These are phyloP conservation scores for Xylaria flabelliformis DNA, from an alignment of 495 filamentous ascomycete species.

Conservation along the genomic window DNA sequence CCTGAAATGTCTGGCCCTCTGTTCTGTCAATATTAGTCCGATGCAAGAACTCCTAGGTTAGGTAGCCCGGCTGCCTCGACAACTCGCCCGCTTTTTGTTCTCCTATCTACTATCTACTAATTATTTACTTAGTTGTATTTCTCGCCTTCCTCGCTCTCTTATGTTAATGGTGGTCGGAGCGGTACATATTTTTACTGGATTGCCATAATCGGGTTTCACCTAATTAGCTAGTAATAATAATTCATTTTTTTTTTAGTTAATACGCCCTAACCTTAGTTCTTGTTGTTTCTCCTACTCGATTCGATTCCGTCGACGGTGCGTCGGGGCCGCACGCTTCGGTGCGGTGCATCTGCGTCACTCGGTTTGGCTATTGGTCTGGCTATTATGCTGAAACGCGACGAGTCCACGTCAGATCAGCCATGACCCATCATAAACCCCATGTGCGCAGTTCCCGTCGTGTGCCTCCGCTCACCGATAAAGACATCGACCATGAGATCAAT, in stretches of 20 bases:
- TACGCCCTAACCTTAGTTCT: not conserved
- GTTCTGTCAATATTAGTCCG: not conserved
- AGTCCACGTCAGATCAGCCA: conserved; percentile 41
- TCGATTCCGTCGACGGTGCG: not conserved
- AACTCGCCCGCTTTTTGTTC: conserved; percentile 8
- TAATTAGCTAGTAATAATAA: not conserved
- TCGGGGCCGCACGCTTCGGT: conserved; percentile 1
- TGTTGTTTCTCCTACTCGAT: not conserved
- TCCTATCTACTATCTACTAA: not conserved
- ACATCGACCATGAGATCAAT: conserved; percentile 67
- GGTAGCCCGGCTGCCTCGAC: not conserved
- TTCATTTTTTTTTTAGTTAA: not conserved
- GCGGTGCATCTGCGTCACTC: conserved; percentile 20
- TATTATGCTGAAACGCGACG: conserved; percentile 14
- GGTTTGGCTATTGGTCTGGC: conserved; percentile 1
- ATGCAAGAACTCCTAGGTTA: not conserved
- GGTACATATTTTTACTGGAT: not conserved
- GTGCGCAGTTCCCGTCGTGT: conserved; percentile 55
- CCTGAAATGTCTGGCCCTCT: conserved; percentile 3
- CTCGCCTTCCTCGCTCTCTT: not conserved
- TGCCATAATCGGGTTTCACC: not conserved
- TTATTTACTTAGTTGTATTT: not conserved
- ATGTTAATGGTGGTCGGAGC: not conserved
- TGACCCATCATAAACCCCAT: conserved; percentile 52
- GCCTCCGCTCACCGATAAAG: conserved; percentile 54